These are phyloP conservation scores for Metarhizium robertsii DNA, from an alignment of 2,329 filamentous ascomycete species.

Conservation along the genomic window DNA sequence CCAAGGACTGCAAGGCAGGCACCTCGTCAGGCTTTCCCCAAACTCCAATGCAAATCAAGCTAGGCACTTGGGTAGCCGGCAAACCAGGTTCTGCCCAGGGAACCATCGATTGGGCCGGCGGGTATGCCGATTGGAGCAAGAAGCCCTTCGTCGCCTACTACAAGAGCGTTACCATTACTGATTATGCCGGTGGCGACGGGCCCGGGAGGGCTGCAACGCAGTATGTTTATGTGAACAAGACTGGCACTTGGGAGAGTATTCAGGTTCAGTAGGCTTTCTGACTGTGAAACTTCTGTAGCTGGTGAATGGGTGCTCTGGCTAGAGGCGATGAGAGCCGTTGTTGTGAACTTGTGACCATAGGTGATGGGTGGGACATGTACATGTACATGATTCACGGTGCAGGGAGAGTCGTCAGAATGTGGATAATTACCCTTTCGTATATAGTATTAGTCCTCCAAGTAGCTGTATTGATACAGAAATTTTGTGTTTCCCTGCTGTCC, in stretches of 20 bases:
- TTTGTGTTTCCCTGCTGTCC: too few species aligned
- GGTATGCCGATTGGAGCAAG: conserved; percentile 34
- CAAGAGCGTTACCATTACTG: conserved; percentile 32
- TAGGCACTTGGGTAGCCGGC: conserved; percentile 59
- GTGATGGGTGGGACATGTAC: too few species aligned
- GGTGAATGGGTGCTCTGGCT: too few species aligned
- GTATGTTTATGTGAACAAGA: conserved; percentile 30
- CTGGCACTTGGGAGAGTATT: conserved; percentile 33
- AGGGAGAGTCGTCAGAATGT: too few species aligned
- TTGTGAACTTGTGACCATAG: too few species aligned
- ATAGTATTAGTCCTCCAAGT: too few species aligned
- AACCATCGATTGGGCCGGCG: conserved; percentile 63
- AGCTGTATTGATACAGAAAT: too few species aligned
- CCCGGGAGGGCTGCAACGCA: conserved; percentile 23
- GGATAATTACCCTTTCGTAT: too few species aligned
- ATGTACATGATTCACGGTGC: too few species aligned
- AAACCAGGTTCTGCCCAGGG: conserved; percentile 51
- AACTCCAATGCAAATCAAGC: conserved; percentile 62
- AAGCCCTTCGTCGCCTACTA: conserved; percentile 34
- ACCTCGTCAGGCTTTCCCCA: conserved; percentile 51
- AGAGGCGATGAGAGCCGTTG: too few species aligned
- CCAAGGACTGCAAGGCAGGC: conserved; percentile 47
- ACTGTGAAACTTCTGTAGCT: too few species aligned
- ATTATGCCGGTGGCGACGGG: conserved; percentile 30
- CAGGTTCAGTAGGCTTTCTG: conserved; percentile 13